Conservation (phyloP, 345 rosid species). For the Cardamine occulta region DNA sequence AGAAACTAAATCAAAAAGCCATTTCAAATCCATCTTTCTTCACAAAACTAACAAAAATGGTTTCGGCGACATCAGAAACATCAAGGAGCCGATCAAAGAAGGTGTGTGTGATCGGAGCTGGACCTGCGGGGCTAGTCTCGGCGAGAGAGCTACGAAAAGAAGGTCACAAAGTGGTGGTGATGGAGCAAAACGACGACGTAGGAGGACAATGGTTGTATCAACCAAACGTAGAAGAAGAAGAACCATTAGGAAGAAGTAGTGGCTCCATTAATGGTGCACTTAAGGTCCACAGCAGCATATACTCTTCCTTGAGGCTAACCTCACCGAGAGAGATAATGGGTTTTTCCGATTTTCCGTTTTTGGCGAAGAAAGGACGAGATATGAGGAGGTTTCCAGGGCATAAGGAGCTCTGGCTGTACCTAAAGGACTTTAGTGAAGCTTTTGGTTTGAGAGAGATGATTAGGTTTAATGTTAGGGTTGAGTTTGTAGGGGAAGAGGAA, state of each 20-base stretch:
- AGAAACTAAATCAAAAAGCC: constrained; percentile 18
- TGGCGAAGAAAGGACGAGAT: constrained; percentile 75
- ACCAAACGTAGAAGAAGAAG: constrained; percentile 60
- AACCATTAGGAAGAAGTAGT: constrained; percentile 53
- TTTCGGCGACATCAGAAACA: constrained; percentile 30
- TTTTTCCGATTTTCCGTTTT: constrained; percentile 79
- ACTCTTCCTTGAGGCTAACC: constrained; percentile 65
- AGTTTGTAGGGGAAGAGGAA: constrained; percentile 69
- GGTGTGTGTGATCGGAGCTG: constrained; percentile 98
- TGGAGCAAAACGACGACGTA: constrained; percentile 85
- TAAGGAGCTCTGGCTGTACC: constrained; percentile 74
- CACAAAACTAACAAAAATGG: constrained; percentile 31
- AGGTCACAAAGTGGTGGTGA: constrained; percentile 70
- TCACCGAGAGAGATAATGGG: constrained; percentile 97
- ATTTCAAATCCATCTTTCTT: constrained; percentile 17
- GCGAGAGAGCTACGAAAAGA: constrained; percentile 88
- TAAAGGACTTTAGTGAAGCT: constrained; percentile 68
- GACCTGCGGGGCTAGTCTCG: constrained; percentile 86
- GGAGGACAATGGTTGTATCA: constrained; percentile 95
- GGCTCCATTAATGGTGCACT: constrained; percentile 40
- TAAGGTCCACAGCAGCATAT: constrained; percentile 84
- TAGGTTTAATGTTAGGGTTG: constrained; percentile 81
- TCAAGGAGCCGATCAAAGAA: constrained; percentile 41
- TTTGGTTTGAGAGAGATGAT: constrained; percentile 76
- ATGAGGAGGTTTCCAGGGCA: constrained; percentile 89